Evolutionary conservation across 192 early-diverging fungal species (phyloP), one percentile per base, ranked within the genome.

Genomic region (Backusella liffmaniae): DNA sequence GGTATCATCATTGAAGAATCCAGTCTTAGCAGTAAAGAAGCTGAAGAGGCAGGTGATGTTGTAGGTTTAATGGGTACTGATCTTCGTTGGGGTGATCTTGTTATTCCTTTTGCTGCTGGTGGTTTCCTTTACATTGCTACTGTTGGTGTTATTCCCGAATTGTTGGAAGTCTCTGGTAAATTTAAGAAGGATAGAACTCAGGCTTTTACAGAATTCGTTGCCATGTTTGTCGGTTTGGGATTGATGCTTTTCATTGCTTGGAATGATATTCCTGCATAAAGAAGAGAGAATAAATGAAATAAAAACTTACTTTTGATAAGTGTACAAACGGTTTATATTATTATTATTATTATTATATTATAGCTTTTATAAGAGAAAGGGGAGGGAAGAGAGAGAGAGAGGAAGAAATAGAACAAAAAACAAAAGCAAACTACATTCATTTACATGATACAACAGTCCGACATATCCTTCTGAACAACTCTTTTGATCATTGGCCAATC

Each of bases 51-150:
- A 32, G 42, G 39, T 32, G 30, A 23, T 9, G 51, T 75, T 13
- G 77, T 79, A 67, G 88, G 88, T 9, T 78, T 90, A 32, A 72
- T 84, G 41, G 86, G 87, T 13, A 91, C 91, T 9, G 90, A 86
- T 6, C 86, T 92, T 35, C 82, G 84, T n/a, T 87, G 85, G 83
- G 88, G 91, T 69, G 90, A 95, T 80, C 83, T 93, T 70, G 92
- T 96, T 10, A 96, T 96, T 80, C 94, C 94, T 4, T 94, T 96
- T 66, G 94, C 94, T 10, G 94, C 94, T 0, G 94, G 94, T 36
- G 94, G 94, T 26, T 95, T 96, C 73, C 83, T 96, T 44, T 96
- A 96, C 65, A 92, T 96, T 74, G 94, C 93, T 23, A 94, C 93
- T 0, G 94, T 94, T 18, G 92, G 93, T 39, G 93, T 96, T 3